These are phyloP conservation scores for Pestalotiopsis sp. DNA, from an alignment of 2,329 filamentous ascomycete species.

Conservation along the genomic window DNA sequence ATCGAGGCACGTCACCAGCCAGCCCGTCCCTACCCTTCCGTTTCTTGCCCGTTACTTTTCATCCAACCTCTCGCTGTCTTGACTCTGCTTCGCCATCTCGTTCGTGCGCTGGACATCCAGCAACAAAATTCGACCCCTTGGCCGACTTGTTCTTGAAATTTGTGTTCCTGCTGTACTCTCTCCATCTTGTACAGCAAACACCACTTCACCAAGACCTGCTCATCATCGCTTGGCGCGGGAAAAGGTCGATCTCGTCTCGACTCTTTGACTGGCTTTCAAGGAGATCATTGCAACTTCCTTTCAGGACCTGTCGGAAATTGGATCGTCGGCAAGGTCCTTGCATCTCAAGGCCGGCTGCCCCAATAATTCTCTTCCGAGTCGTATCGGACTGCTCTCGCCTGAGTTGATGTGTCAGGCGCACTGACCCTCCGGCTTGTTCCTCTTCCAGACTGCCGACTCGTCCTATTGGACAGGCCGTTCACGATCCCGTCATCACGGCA, in stretches of 20 bases:
- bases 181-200: background rate
- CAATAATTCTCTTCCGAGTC: background rate
- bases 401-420: conserved; percentile 9
- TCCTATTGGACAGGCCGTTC: background rate
- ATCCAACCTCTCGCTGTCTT: background rate
- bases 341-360: background rate
- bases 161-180: background rate
- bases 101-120: background rate
- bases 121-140: background rate
- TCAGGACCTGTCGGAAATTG: background rate
- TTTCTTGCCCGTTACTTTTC: background rate
- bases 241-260: background rate
- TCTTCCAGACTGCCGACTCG: conserved; percentile 1
- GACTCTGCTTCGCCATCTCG: background rate
- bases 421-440: conserved; percentile 11
- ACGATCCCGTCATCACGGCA: conserved; percentile 7
- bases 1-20: background rate
- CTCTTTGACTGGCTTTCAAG: background rate
- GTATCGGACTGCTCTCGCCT: background rate
- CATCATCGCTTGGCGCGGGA: background rate
- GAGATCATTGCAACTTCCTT: background rate
- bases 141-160: background rate
- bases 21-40: background rate
- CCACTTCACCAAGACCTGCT: background rate
- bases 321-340: background rate